Evolutionary conservation across 805 yeast species (phyloP).

Genomic region (Debaryomyces tyrocola): DNA sequence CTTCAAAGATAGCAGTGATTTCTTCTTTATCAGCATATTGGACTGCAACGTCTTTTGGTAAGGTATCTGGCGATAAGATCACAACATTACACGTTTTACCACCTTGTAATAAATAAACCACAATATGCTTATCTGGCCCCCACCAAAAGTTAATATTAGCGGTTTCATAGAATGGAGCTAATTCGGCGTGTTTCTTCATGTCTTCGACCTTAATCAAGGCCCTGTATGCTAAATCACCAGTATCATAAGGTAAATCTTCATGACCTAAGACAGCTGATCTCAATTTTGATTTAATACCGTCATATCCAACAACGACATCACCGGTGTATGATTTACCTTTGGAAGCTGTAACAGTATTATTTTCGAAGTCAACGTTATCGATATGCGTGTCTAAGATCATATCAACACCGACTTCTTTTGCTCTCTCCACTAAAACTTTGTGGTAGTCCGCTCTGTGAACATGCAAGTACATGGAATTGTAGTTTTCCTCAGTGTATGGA

Average conservation of each 20-base stretch:
- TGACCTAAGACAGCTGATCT: conserved; percentile 16
- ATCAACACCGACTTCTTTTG: conserved; percentile 17
- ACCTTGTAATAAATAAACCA: conserved; percentile 23
- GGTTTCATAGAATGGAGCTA: conserved; percentile 10
- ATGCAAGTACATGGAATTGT: conserved; percentile 19
- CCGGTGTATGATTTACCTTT: conserved; percentile 16
- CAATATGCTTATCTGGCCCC: conserved; percentile 29
- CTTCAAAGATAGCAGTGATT: conserved; percentile 17
- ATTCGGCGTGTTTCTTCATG: conserved; percentile 17
- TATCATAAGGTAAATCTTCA: conserved; percentile 21
- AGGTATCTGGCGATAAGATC: conserved; percentile 27
- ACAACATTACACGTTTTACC: conserved; percentile 29
- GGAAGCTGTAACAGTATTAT: conserved; percentile 11
- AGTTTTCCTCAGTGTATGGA: conserved; percentile 15
- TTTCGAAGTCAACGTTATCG: conserved; percentile 17
- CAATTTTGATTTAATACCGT: conserved; percentile 23
- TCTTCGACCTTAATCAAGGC: conserved; percentile 18
- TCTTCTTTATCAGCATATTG: conserved; percentile 22
- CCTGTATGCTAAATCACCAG: conserved; percentile 30
- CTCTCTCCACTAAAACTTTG: conserved; percentile 19
- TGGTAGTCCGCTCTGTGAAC: conserved; percentile 28
- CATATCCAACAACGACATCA: conserved; percentile 26
- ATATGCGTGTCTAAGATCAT: conserved; percentile 14
- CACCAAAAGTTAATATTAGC: conserved; percentile 32
- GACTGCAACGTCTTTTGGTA: conserved; percentile 16